Evolutionary conservation across 768 basidiomycete genomes (phyloP), one percentile per base, ranked within the genome.

Genomic region (Pluteus cervinus): DNA sequence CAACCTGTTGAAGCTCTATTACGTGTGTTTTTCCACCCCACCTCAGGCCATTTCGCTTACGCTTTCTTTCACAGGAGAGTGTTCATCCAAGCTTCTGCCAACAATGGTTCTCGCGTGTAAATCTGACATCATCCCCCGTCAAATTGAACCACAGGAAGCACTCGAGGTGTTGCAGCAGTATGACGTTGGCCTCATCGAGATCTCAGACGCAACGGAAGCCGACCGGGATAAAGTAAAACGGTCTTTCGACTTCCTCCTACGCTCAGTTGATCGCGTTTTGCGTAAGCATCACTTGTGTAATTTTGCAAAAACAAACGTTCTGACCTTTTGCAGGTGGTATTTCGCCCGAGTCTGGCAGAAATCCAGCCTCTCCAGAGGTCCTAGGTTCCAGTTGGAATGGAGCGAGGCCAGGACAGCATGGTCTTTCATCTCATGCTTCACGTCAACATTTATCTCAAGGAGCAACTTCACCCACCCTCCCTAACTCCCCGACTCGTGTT

Each of bases 31-130:
- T 37, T 35, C 36, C 7, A 14, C n/a, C 15, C 20, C 37, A 5
- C 11, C 20, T 24, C 22, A 6, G 10, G 33, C 26, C 9, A 15
- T 10, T 18, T 12, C 6, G 16, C 24, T 15, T 33, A 44, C 25
- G 42, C 37, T 36, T 16, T 20, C 42, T 16, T 22, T 44, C 49
- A 32, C 43, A 90, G 87, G 69, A 48, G 61, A 71, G 41, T 81
- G 76, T 57, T 64, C 61, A 49, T 63, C 68, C 36, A 60, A 76
- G 52, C 73, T 72, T 41, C 61, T 84, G 24, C 75, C 85, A 7
- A 62, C 75, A 17, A 69, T 94, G 30, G 84, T 90, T 9, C 66
- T 97, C 10, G 89, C 87, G 4, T 90, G 91, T 65, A 97, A 96
- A 57, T 80, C 81, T 4, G 87, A 94, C 52, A 62, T 83, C 14